These are phyloP conservation scores for Beta macrorhiza DNA, from an alignment of 179 eudicot genomes.

Conservation along the genomic window DNA sequence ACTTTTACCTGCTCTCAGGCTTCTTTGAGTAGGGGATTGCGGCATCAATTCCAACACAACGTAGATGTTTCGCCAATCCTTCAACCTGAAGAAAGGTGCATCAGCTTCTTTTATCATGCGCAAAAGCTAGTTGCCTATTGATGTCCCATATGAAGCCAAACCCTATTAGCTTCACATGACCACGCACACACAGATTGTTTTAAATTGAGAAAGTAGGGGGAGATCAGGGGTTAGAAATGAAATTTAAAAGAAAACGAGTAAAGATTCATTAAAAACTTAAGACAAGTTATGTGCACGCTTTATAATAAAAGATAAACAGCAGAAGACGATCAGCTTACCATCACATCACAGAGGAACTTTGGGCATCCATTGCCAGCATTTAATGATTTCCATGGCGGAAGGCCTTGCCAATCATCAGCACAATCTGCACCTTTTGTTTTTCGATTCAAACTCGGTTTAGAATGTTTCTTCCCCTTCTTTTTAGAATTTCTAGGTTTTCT, in stretches of 20 bases:
- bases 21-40: slow-evolving; percentile 71
- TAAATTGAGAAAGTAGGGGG: no score
- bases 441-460: slow-evolving; percentile 31
- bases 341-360: slow-evolving; percentile 92
- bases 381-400: slow-evolving; percentile 78
- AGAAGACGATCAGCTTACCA: slow-evolving; percentile 45
- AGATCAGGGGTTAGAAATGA: no score
- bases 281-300: background rate
- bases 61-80: slow-evolving; percentile 90
- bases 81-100: slow-evolving; percentile 54
- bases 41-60: slow-evolving; percentile 95
- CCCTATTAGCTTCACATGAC: no score
- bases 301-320: background rate
- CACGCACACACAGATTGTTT: no score
- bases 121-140: background rate
- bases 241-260: background rate
- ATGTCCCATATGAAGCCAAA: no score
- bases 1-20: slow-evolving; percentile 73
- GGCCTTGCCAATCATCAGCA: slow-evolving; percentile 70
- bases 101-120: background rate
- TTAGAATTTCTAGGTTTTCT: slow-evolving; percentile 68
- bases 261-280: background rate
- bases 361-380: slow-evolving; percentile 82
- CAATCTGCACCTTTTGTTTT: slow-evolving; percentile 40
- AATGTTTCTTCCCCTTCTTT: slow-evolving; percentile 60